Evolutionary conservation across 495 filamentous ascomycete genomes (phyloP), one percentile per base, ranked within the genome.

Genomic region (Penicillium antarcticum): DNA sequence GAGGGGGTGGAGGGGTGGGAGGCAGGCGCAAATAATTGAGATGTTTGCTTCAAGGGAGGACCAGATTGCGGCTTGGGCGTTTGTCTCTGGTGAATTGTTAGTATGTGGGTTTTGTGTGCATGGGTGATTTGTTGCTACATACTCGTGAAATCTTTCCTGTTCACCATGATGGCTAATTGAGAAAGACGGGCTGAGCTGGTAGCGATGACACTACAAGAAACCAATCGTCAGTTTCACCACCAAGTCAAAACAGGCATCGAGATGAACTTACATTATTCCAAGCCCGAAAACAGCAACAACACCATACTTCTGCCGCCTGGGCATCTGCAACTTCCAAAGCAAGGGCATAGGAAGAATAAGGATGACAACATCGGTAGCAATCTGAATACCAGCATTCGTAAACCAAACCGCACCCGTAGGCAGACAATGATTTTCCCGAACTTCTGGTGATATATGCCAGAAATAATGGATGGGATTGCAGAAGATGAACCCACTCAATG

Each of bases 1-100:
- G 32, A 96, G 72, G 8, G 91, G 91, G 53, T 92, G 89, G 33
- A 96, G 70, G 0, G 84, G 87, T 8, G 89, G 89, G 12, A 95
- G 82, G 58, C 89, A 92, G 41, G 86, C 88, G 57, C 88, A 92
- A 52, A 91, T 83, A 51, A 95, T 92, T 37, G 89, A 83, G 10
- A 79, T 72, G 61, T 92, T 89, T 60, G 88, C 83, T 70, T 96
- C 91, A 42, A 96, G 79, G 24, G 83, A 84, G 21, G 87, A 91
- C 90, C 90, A 97, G 52, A 71, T 73, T 1, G 77, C 80, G 4
- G 74, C 71, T 26, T 71, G 55, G 43, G 77, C 69, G 60, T 80
- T 80, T 39, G 70, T 66, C 60, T 66, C 66, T 58, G 17, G 10
- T 38, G 37, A 8, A 13, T 39, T 21, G 14, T 52, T 50, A 53